Percentiles rank a stretch among this genome's conserved stretches.
Conservation (phyloP, 2,329 filamentous ascomycete genomes). For the Fusarium veterinarium region DNA sequence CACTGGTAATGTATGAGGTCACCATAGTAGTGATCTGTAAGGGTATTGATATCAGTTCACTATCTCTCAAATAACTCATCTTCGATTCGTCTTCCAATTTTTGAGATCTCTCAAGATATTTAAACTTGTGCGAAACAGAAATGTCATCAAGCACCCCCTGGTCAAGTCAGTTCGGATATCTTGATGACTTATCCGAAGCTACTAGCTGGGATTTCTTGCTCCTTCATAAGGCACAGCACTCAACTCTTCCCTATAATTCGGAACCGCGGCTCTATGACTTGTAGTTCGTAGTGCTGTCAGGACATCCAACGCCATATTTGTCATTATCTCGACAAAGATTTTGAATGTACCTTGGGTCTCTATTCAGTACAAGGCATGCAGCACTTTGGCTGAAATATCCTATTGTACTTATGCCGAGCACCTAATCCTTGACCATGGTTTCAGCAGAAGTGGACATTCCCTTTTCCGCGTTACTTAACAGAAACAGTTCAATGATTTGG, state of each 20-base stretch:
- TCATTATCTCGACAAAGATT: not conserved
- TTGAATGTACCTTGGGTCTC: not conserved
- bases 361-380: not conserved
- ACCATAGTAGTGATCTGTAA: not conserved
- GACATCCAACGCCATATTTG: not conserved
- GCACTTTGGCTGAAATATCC: not conserved
- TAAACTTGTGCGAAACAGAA: not conserved
- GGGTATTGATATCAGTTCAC: not conserved
- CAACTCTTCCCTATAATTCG: not conserved
- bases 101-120: not conserved
- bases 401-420: too few relatives aligned
- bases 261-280: not conserved
- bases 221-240: not conserved
- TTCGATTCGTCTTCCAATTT: not conserved
- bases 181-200: slow-evolving; percentile 11
- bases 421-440: not conserved
- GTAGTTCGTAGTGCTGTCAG: not conserved
- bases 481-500: not conserved
- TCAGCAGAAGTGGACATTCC: not conserved
- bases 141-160: not conserved
- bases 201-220: not conserved
- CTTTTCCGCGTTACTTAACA: not conserved
- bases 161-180: not conserved
- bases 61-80: not conserved
- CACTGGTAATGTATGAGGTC: not conserved